Conservation (phyloP, 1,284 basidiomycete species). For the Ustilago sp. region DNA sequence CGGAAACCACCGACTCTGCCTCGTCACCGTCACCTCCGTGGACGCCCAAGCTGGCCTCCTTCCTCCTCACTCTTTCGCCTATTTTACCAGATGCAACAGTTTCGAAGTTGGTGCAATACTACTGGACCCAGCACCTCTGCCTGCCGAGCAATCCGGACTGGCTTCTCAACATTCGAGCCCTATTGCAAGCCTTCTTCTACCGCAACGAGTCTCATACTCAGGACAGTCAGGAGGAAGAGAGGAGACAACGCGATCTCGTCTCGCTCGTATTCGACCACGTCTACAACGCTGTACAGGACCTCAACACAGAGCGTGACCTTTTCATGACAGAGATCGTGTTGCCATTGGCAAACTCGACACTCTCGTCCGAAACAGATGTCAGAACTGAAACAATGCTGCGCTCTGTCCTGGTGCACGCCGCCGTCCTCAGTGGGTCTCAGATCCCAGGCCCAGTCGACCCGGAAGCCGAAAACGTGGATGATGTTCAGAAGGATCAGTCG, state of each 20-base stretch:
- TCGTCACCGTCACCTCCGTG: conserved; percentile 40
- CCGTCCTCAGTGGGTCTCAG: conserved; percentile 53
- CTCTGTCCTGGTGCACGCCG: conserved; percentile 62
- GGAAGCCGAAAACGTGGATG: conserved; percentile 27
- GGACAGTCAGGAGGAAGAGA: conserved; percentile 5
- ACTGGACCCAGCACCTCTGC: conserved; percentile 61
- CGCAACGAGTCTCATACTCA: conserved; percentile 42
- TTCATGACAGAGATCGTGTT: conserved; percentile 61
- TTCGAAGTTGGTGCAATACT: conserved; percentile 60
- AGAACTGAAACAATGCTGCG: conserved; percentile 52
- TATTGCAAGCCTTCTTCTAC: conserved; percentile 64
- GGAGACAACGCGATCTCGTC: conserved; percentile 53
- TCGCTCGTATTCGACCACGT: conserved; percentile 63
- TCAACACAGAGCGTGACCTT: conserved; percentile 54
- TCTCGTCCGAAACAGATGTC: conserved; percentile 51
- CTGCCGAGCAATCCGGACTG: conserved; percentile 63
- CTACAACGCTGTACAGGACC: conserved; percentile 63
- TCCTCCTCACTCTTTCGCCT: conserved; percentile 63
- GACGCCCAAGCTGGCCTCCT: conserved; percentile 56
- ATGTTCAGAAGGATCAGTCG: conserved; percentile 7
- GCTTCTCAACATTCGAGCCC: conserved; percentile 60
- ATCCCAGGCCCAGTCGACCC: conserved; percentile 46
- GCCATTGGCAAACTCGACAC: conserved; percentile 56
- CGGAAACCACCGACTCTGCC: conserved; percentile 19
- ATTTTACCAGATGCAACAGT: conserved; percentile 60